Evolutionary conservation across 768 basidiomycete genomes (phyloP), one percentile per base, ranked within the genome.

Genomic region (Coprinopsis sp.): DNA sequence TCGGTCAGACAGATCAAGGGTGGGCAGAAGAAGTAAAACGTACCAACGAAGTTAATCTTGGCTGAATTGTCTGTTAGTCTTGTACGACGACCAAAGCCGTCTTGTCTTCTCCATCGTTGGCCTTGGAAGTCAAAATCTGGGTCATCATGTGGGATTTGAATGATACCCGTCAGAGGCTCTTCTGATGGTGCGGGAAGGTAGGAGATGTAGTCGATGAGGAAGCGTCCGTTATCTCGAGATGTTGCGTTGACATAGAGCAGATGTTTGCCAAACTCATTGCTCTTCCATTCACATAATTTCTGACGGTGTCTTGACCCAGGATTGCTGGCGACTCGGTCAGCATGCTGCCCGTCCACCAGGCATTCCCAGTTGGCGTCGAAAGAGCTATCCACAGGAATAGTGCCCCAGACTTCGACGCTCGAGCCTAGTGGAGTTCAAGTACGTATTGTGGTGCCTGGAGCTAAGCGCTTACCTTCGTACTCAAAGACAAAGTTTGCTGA

Each of bases 261-360:
- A 21, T 42, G 40, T 4, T 19, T 6, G 7, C 40, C 40, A 19
- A 16, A 7, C 7, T 6, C 11, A 22, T 29, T 19, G 5, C 8
- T 8, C 7, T n/a, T 28, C 40, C 40, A 42, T 29, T 42, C 40
- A 21, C 40, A 42, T 6, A 42, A 28, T 28, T 42, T 42, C 8
- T 16, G 12, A 16, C 27, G 40, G 18, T 42, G 5, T 8, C 19
- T 22, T 6, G 11, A 16, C n/a, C 40, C 19, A 16, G 40, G 13
- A 27, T 11, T 21, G 22, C 25, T 6, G 16, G 6, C 28, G 7
- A n/a, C 11, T 19, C 28, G 18, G 6, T 28, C 40, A 4, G 30
- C 19, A 13, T 28, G 27, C 27, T n/a, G 14, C 11, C 27, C 40
- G 40, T 42, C 40, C 12, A 42, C 27, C 14, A 10, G 4, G 22